These are phyloP conservation scores for Kregervanrija fluxuum DNA, from an alignment of 805 yeast genomes.

Conservation along the genomic window DNA sequence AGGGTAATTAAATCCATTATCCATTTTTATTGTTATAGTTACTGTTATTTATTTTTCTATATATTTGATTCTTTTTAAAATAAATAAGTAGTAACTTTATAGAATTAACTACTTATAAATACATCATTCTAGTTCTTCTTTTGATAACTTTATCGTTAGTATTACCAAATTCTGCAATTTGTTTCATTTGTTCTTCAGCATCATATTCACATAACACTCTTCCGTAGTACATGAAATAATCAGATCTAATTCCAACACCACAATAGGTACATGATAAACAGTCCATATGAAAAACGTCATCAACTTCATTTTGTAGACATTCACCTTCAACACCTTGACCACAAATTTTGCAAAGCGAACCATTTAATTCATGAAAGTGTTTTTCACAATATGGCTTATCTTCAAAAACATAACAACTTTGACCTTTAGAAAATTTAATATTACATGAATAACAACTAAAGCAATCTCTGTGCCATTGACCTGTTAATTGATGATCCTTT, in stretches of 20 bases:
- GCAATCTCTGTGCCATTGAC: slow-evolving; percentile 92
- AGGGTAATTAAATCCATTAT: neutral
- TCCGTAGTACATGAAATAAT: slow-evolving; percentile 47
- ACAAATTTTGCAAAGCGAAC: slow-evolving; percentile 69
- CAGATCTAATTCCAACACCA: slow-evolving; percentile 38
- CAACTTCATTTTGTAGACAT: slow-evolving; percentile 72
- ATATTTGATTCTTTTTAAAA: neutral
- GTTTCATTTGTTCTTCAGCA: slow-evolving; percentile 18
- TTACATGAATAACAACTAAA: slow-evolving; percentile 68
- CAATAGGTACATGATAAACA: slow-evolving; percentile 72
- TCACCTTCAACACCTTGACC: slow-evolving; percentile 78
- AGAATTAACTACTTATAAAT: slow-evolving; percentile 12
- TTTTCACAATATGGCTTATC: slow-evolving; percentile 78
- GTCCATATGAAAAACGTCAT: slow-evolving; percentile 64
- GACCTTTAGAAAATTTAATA: slow-evolving; percentile 47
- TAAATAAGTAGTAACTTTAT: neutral
- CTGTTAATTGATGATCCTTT: slow-evolving; percentile 75
- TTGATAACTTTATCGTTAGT: slow-evolving; percentile 19
- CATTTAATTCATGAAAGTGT: slow-evolving; percentile 71
- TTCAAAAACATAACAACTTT: slow-evolving; percentile 65
- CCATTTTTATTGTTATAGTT: neutral
- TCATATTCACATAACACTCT: slow-evolving; percentile 45
- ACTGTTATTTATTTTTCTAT: neutral
- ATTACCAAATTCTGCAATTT: slow-evolving; percentile 5
- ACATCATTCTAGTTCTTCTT: slow-evolving; percentile 27